phyloP scores from a whole-genome alignment of 2,329 filamentous ascomycete genomes.

The Geosmithia putterillii region DNA sequence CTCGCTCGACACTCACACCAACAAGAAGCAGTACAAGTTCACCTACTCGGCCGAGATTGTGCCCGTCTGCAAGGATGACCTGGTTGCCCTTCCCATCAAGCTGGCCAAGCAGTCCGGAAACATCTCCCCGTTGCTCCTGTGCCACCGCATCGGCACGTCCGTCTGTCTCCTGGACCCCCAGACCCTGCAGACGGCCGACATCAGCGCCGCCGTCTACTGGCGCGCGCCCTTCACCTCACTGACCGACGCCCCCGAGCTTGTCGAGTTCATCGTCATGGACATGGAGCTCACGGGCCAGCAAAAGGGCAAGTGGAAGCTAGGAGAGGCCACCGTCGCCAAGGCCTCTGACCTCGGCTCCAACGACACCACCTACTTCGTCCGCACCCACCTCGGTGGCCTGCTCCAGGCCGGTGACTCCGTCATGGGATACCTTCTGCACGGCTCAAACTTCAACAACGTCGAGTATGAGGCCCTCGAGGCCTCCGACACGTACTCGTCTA shows the following conservation, averaged over 20 bases:
- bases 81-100: slow-evolving; percentile 85
- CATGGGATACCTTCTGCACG: slow-evolving; percentile 85
- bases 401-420: slow-evolving; percentile 84
- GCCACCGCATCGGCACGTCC: slow-evolving; percentile 77
- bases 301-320: slow-evolving; percentile 72
- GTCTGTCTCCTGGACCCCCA: slow-evolving; percentile 83
- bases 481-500: slow-evolving; percentile 61
- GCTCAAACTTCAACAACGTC: slow-evolving; percentile 84
- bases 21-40: slow-evolving; percentile 88
- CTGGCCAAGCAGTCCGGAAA: slow-evolving; percentile 81
- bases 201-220: slow-evolving; percentile 80
- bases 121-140: slow-evolving; percentile 75
- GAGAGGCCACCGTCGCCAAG: slow-evolving; percentile 78
- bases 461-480: slow-evolving; percentile 74
- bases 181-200: slow-evolving; percentile 82
- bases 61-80: slow-evolving; percentile 92
- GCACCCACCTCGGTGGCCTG: slow-evolving; percentile 79
- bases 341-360: slow-evolving; percentile 79
- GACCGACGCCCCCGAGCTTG: slow-evolving; percentile 71
- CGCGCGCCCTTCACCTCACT: slow-evolving; percentile 73
- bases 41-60: slow-evolving; percentile 80
- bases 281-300: slow-evolving; percentile 67
- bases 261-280: slow-evolving; percentile 91
- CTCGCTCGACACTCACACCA: slow-evolving; percentile 81
- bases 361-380: slow-evolving; percentile 76